Percentiles rank a stretch among this genome's conserved stretches.
Evolutionary conservation across 1,284 basidiomycete species (phyloP).

Genomic region (Prillingera fragicola): DNA sequence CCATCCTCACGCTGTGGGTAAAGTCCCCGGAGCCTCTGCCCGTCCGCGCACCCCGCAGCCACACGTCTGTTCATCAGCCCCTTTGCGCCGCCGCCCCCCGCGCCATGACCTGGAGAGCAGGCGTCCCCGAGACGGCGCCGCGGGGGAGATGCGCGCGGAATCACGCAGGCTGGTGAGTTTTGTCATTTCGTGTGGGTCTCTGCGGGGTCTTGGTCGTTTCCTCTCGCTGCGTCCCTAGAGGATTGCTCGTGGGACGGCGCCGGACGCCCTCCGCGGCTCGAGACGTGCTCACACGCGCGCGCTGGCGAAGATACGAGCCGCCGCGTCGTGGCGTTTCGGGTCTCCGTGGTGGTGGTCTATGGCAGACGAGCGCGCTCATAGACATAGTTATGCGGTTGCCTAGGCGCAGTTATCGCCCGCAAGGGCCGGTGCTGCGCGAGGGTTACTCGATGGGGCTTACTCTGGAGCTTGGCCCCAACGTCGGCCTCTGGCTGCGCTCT

Average conservation of each 20-base stretch:
- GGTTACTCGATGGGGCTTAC: constrained; percentile 49
- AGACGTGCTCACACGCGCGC: not conserved
- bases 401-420: not conserved
- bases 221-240: not conserved
- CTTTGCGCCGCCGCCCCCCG: constrained; percentile 2
- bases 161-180: not conserved
- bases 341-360: not conserved
- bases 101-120: constrained; percentile 6
- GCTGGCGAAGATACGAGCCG: constrained; percentile 45
- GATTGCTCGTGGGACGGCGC: not conserved
- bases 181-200: not conserved
- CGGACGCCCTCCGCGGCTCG: not conserved
- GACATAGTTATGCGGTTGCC: constrained; percentile 47
- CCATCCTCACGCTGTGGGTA: constrained; percentile 40
- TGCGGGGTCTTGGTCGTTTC: not conserved
- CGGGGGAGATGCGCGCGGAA: not conserved
- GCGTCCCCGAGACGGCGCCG: constrained; percentile 9
- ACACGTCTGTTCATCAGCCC: too few species aligned
- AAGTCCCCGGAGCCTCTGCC: constrained; percentile 46
- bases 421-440: constrained; percentile 6
- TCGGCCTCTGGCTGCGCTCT: too few species aligned
- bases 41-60: too few species aligned
- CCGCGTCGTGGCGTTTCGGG: not conserved
- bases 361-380: constrained; percentile 31
- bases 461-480: constrained; percentile 40